Evolutionary conservation across 208 protist species (phyloP), one percentile per base, ranked within the genome.

Genomic region (Crithidia brevicula): DNA sequence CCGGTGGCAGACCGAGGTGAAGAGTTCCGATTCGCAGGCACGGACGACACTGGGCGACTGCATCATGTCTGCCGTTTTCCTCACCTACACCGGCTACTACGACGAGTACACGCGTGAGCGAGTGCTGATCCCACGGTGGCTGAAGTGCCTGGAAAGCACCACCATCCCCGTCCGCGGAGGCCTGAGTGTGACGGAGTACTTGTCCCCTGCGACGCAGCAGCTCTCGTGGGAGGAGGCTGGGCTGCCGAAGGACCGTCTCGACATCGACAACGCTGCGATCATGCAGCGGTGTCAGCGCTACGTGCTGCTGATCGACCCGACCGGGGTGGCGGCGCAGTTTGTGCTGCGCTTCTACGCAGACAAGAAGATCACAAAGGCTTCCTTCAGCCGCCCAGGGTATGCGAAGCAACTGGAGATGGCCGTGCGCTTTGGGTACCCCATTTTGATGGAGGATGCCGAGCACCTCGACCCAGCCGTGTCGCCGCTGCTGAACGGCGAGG

Each of bases 381-480:
- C 88, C 57, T 99, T 99, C 79, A 86, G 91, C n/a, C 98, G 99
- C 47, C 47, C 69, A 5, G 89, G 91, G 10, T 99, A 99, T 80
- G 85, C 99, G 67, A 99, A 99, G 83, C 94, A 98, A 54, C 83
- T 99, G 6, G 99, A 99, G 73, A 97, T 87, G 67, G 94, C 98
- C 0, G 78, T 99, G 11, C 94, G 99, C 18, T 99, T 99, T 61
- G 99, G 99, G 66, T 98, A 94, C 56, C 91, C 98, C n/a, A 82
- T 99, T 34, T 75, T 99, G 4, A 94, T 99, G n/a, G 87, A 99
- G 61, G 99, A 99, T 81, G 99, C 98, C 22, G 99, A 99, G 82
- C 84, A 92, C 40, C 92, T 99, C 61, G 99, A 99, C 83, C 98
- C 98, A 27, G 88, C 99, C 3, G 76, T 99, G 15, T 97, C 97